Evolutionary conservation across 129 eudicot genomes (phyloP).

Genomic region (Lactuca sativa): DNA sequence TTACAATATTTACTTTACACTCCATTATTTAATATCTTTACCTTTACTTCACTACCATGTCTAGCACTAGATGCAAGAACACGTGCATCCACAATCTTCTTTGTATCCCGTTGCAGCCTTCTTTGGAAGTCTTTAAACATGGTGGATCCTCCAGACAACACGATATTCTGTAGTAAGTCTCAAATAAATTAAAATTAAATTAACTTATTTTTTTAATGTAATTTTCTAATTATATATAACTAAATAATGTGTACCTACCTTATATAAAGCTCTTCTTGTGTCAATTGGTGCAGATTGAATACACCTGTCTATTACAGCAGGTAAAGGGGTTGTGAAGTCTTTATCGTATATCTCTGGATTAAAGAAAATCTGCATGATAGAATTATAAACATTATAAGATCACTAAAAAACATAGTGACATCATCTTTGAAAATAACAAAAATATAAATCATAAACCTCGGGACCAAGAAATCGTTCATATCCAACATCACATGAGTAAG

Average conservation of each 20-base stretch:
- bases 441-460: constrained; percentile 56
- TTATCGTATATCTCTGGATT: constrained; percentile 83
- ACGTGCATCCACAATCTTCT: constrained; percentile 95
- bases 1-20: neutral
- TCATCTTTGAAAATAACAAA: neutral
- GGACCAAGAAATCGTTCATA: constrained; percentile 99
- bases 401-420: neutral
- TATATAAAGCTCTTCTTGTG: constrained; percentile 90
- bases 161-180: constrained; percentile 61
- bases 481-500: constrained; percentile 95
- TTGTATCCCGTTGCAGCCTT: constrained; percentile 88
- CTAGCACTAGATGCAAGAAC: constrained; percentile 65
- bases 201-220: neutral
- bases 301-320: constrained; percentile 87
- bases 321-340: constrained; percentile 80
- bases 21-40: neutral
- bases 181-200: neutral
- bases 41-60: constrained; percentile 68
- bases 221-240: neutral
- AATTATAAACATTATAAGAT: neutral
- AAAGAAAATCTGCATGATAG: constrained; percentile 73
- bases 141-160: constrained; percentile 97
- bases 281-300: constrained; percentile 99
- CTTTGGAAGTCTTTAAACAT: constrained; percentile 92
- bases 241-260: constrained; percentile 66